A percentile compares a stretch with the other conserved stretches of the same genome.
phyloP scores from a whole-genome alignment of 441 rosid genomes.

The Manihot esculenta region DNA sequence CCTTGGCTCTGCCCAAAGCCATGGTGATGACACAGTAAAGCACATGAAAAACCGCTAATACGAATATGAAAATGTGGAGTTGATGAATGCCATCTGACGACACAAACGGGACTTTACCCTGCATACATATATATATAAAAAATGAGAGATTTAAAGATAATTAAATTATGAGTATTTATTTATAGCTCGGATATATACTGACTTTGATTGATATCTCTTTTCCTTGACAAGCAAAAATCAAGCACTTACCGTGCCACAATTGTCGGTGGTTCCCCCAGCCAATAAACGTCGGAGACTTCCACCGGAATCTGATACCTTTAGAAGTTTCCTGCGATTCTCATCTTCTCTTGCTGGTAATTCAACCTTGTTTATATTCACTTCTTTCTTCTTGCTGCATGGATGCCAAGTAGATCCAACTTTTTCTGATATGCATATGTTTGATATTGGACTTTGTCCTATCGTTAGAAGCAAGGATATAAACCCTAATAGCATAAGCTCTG shows the following conservation, averaged over 20 bases:
- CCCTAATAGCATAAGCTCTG: slow-evolving; percentile 86
- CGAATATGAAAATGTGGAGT: slow-evolving; percentile 85
- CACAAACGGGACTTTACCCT: slow-evolving; percentile 72
- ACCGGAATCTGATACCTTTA: slow-evolving; percentile 28
- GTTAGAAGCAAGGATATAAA: slow-evolving; percentile 78
- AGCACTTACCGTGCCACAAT: slow-evolving; percentile 54
- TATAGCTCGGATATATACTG: neutral
- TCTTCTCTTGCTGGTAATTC: neutral
- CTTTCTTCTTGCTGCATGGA: slow-evolving; percentile 44
- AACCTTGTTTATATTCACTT: neutral
- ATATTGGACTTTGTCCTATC: slow-evolving; percentile 42
- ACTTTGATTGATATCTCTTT: neutral
- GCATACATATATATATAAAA: no score
- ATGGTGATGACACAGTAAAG: slow-evolving; percentile 62
- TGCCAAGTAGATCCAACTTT: slow-evolving; percentile 60
- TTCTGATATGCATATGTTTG: slow-evolving; percentile 51
- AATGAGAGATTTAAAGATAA: no score
- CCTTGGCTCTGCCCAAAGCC: slow-evolving; percentile 79
- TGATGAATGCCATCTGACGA: slow-evolving; percentile 80
- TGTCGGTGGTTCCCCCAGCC: slow-evolving; percentile 40
- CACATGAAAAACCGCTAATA: slow-evolving; percentile 66
- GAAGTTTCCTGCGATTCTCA: slow-evolving; percentile 53
- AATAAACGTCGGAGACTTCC: slow-evolving; percentile 52
- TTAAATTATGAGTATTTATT: no score
- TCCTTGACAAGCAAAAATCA: neutral